phyloP scores from a whole-genome alignment of 805 yeast species.

The Kazachstania viticola region DNA sequence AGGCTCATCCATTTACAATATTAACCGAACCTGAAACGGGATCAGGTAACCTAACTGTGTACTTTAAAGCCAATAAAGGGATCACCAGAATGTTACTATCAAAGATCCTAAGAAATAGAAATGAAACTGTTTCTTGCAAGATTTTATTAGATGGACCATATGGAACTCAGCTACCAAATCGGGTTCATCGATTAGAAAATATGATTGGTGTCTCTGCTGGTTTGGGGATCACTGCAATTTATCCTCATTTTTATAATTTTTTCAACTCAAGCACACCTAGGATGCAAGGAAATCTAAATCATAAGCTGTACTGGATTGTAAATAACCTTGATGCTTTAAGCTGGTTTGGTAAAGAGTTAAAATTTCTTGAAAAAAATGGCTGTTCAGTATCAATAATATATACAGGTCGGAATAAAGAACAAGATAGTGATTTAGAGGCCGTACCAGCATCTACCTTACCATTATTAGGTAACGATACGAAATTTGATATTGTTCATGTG shows the following conservation, averaged over 20 bases:
- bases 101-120: constrained; percentile 22
- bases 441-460: not conserved
- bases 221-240: constrained; percentile 43
- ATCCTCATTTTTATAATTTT: constrained; percentile 28
- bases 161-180: constrained; percentile 34
- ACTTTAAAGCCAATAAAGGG: constrained; percentile 47
- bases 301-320: constrained; percentile 53
- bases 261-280: not conserved
- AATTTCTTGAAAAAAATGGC: constrained; percentile 19
- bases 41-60: constrained; percentile 25
- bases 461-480: not conserved
- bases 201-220: constrained; percentile 39
- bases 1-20: constrained; percentile 65
- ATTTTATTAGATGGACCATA: constrained; percentile 54
- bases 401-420: constrained; percentile 1
- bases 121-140: constrained; percentile 23
- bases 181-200: constrained; percentile 25
- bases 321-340: constrained; percentile 38
- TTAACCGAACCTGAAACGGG: constrained; percentile 29
- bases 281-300: constrained; percentile 4
- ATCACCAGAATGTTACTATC: constrained; percentile 35
- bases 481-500: constrained; percentile 10
- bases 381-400: constrained; percentile 16
- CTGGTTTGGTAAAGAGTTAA: constrained; percentile 38
- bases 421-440: constrained; percentile 2